Conservation (phyloP, 345 rosid species). For the Salix exigua region DNA sequence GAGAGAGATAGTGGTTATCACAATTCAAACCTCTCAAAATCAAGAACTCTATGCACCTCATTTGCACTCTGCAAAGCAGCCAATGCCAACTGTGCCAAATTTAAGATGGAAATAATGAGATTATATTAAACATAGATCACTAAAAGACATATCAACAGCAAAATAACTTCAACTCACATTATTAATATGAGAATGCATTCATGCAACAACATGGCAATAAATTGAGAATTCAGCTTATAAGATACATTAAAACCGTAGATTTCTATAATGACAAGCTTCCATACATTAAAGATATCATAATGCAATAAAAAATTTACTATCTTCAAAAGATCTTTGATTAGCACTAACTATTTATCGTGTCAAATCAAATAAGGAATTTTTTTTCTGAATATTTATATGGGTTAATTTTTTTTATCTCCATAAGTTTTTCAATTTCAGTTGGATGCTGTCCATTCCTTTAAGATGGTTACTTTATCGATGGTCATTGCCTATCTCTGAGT, state of each 20-base stretch:
- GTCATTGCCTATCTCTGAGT: background rate
- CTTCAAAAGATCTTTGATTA: background rate
- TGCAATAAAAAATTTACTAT: background rate
- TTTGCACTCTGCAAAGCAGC: conserved; percentile 71
- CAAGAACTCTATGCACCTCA: conserved; percentile 48
- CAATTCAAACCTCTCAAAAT: conserved; percentile 66
- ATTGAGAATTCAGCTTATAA: background rate
- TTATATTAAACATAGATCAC: background rate
- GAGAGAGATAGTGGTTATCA: background rate
- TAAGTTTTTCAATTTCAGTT: background rate
- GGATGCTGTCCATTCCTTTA: background rate
- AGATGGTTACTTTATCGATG: background rate
- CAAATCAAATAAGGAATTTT: background rate
- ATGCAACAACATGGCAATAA: background rate
- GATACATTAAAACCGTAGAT: background rate
- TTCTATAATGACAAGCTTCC: background rate
- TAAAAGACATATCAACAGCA: background rate
- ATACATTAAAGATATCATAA: background rate
- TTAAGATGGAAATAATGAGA: background rate
- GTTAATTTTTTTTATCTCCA: background rate
- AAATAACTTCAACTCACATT: background rate
- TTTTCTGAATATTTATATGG: background rate
- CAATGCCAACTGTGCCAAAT: conserved; percentile 68
- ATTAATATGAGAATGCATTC: background rate
- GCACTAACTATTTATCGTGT: background rate